Conservation (phyloP, 225 moss, liverwort and hornwort genomes). For the Polytrichum formosum region DNA sequence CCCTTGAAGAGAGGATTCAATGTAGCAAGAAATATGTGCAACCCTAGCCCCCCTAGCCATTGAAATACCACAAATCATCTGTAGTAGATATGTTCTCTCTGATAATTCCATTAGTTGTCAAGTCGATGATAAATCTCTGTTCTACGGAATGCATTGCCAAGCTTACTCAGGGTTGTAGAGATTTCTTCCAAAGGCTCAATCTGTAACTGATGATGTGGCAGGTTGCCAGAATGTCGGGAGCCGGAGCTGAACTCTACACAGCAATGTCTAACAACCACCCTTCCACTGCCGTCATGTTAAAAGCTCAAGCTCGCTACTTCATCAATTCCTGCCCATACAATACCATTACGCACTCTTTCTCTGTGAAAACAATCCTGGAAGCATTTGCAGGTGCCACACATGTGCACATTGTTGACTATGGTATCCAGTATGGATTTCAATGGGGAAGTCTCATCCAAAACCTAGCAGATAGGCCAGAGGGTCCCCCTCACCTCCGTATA, state of each 20-base stretch:
- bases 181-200: too few relatives aligned
- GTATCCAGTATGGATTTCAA: conserved; percentile 68
- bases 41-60: too few relatives aligned
- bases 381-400: conserved; percentile 42
- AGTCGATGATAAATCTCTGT: too few relatives aligned
- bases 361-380: conserved; percentile 45
- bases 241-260: conserved; percentile 61
- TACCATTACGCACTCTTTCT: conserved; percentile 52
- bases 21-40: too few relatives aligned
- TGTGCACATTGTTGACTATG: conserved; percentile 66
- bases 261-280: conserved; percentile 53
- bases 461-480: conserved; percentile 42
- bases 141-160: too few relatives aligned
- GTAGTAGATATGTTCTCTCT: too few relatives aligned
- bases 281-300: conserved; percentile 41
- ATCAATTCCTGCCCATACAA: conserved; percentile 65
- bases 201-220: neutral
- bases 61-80: too few relatives aligned
- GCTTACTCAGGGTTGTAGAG: too few relatives aligned
- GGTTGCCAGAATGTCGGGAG: conserved; percentile 61
- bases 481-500: conserved; percentile 69
- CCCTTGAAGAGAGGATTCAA: too few relatives aligned
- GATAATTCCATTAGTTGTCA: too few relatives aligned
- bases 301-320: conserved; percentile 37
- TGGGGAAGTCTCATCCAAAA: conserved; percentile 64